Evolutionary conservation across 2,329 filamentous ascomycete species (phyloP), one percentile per base, ranked within the genome.

Genomic region (Epichloe sylvatica): DNA sequence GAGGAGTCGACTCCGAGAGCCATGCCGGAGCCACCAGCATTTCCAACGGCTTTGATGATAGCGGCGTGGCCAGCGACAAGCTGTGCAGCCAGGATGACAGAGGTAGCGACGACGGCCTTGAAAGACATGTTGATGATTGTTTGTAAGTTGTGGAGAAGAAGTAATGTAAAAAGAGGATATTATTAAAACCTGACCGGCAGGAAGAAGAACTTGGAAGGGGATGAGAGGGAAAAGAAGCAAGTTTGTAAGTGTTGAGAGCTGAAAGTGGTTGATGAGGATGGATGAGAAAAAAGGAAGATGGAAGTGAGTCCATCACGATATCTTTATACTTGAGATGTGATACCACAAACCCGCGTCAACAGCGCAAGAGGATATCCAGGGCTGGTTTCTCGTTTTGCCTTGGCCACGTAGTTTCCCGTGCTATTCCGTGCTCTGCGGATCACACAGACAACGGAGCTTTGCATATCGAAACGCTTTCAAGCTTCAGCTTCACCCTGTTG

Each of bases 41-140:
- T 69, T 51, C 79, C 80, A 38, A 70, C 70, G 34, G 80, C 80
- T 45, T 64, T 64, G 58, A 74, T 72, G 64, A 84, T 81, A 56
- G 74, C 78, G 52, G 72, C 71, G 69, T 84, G 80, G 59, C 74
- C 77, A 55, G 77, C 70, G 54, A 76, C 78, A 47, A 83, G 71
- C 55, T 73, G 67, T 58, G 71, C 71, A 53, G 72, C 66, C 56
- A 75, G 68, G 59, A 81, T 62, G 64, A 78, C 67, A 60, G 71
- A 66, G 60, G 77, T 63, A 55, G 66, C 53, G 52, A 70, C 30
- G 52, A 64, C 41, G 46, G 54, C 55, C 55, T 64, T 67, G 59
- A 62, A 53, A 49, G 57, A 55, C 60, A 66, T 67, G 25, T 50
- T 62, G 55, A 39, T 25, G 52, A 34, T 47, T 36, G 9, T 42